phyloP scores from a whole-genome alignment of 495 filamentous ascomycete genomes.

The Aspergillus campestris region DNA sequence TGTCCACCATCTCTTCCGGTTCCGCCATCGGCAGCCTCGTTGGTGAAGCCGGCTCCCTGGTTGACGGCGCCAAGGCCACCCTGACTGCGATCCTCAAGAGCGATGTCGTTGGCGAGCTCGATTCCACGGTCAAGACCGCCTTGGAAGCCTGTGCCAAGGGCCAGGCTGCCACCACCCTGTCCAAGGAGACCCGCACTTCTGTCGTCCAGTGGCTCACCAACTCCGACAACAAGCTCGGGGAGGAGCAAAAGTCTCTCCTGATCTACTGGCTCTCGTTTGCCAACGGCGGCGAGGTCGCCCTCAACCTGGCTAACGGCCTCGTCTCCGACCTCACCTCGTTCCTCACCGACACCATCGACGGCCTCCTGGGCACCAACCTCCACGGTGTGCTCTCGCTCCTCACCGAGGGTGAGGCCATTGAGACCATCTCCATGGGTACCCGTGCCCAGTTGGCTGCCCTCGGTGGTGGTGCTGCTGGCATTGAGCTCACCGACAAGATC shows the following conservation, averaged over 20 bases:
- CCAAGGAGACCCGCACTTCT: constrained; percentile 22
- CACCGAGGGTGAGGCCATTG: constrained; percentile 27
- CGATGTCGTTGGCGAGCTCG: constrained; percentile 18
- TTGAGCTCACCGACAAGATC: constrained; percentile 22
- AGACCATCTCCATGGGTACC: constrained; percentile 25
- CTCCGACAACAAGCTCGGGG: constrained; percentile 29
- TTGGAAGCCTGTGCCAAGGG: constrained; percentile 28
- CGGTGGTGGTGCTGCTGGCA: constrained; percentile 24
- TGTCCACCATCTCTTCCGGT: constrained; percentile 30
- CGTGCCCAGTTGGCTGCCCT: constrained; percentile 36
- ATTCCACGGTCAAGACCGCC: constrained; percentile 20
- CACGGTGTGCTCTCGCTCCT: constrained; percentile 27
- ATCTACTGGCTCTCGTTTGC: constrained; percentile 35
- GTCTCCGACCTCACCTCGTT: constrained; percentile 21
- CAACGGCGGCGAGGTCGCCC: constrained; percentile 20
- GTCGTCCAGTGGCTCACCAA: constrained; percentile 34
- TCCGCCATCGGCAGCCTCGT: constrained; percentile 26
- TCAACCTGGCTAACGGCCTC: constrained; percentile 22
- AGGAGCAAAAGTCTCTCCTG: constrained; percentile 35
- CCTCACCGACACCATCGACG: constrained; percentile 20
- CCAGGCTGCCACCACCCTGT: constrained; percentile 22
- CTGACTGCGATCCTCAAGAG: constrained; percentile 31
- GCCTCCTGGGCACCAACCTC: constrained; percentile 26
- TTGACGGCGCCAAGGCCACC: constrained; percentile 23
- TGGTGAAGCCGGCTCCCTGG: constrained; percentile 22